Evolutionary conservation across 2,329 filamentous ascomycete species (phyloP), one percentile per base, ranked within the genome.

Genomic region (Aspergillus bombycis): DNA sequence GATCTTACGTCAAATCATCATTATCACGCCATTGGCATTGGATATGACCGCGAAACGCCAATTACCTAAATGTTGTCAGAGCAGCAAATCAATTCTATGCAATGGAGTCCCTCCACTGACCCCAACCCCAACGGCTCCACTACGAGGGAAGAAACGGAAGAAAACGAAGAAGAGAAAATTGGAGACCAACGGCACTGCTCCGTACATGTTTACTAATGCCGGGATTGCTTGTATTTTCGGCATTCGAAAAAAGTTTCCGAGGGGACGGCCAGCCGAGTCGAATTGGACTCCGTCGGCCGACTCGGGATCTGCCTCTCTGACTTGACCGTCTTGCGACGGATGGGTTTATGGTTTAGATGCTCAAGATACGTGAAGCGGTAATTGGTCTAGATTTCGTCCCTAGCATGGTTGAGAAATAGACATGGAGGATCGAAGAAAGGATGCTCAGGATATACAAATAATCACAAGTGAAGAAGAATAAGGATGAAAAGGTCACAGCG

Each of bases 361-460:
- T n/a, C 38, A 41, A 16, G 1, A 10, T n/a, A 41, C 8, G 38
- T 3, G 8, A 26, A 23, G 9, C 23, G 8, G n/a, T 50, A 30
- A 26, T 28, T 3, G 19, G 14, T 50, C 46, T 28, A 50, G 23
- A 30, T 30, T 50, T 30, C 26, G 23, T 28, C 26, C 46, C 23
- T 19, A 28, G n/a, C 23, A 16, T 26, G 23, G 21, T 9, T 19
- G 19, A 19, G 19, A 48, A 34, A 34, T 16, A 50, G 28, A 26
- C 8, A 9, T 34, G 28, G n/a, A 45, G 50, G 5, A 11, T 52
- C 21, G n/a, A 36, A 21, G 43, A 52, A 34, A 34, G 21, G 48
- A 57, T 55, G 52, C 52, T 55, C 62, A 52, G 57, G 57, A 60
- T 63, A 60, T 60, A 63, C 58, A 57, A 57, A 9, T 52, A 63